Evolutionary conservation across 441 rosid species (phyloP).

Genomic region (Populus hybrid): DNA sequence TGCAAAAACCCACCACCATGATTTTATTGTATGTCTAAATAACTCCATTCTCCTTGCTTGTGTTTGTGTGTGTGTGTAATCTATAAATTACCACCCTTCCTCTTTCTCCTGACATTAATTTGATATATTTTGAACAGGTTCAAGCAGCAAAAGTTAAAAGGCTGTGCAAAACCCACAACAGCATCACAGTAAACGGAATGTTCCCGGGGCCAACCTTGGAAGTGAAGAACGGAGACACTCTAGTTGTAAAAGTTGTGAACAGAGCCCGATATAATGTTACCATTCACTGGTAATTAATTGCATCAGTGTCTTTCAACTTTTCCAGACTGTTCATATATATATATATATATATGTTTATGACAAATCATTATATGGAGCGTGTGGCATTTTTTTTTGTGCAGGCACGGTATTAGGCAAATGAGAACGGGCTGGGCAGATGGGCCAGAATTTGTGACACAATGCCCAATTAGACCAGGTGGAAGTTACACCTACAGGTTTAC

Average conservation of each 20-base stretch:
- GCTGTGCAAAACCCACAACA: conserved; percentile 74
- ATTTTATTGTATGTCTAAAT: conserved; percentile 51
- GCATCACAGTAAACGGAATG: conserved; percentile 87
- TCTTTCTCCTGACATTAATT: neutral
- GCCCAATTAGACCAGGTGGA: conserved; percentile 51
- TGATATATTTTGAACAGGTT: conserved; percentile 25
- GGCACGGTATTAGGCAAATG: conserved; percentile 86
- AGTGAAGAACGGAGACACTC: conserved; percentile 62
- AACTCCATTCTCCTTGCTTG: neutral
- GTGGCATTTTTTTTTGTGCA: conserved; percentile 4
- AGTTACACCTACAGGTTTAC: too few species aligned
- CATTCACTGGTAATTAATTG: conserved; percentile 64
- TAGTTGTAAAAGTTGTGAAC: conserved; percentile 60
- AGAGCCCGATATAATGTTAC: conserved; percentile 65
- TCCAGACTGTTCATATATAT: neutral
- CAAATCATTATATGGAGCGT: neutral
- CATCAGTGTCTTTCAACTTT: neutral
- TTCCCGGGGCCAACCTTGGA: conserved; percentile 84
- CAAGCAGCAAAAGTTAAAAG: conserved; percentile 80
- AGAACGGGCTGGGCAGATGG: conserved; percentile 95
- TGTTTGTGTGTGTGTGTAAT: neutral
- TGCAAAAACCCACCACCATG: conserved; percentile 54
- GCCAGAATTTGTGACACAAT: conserved; percentile 86
- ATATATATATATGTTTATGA: neutral
- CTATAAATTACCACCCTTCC: too few species aligned